Evolutionary conservation across 495 filamentous ascomycete genomes (phyloP).

Genomic region (Parathielavia appendiculata): DNA sequence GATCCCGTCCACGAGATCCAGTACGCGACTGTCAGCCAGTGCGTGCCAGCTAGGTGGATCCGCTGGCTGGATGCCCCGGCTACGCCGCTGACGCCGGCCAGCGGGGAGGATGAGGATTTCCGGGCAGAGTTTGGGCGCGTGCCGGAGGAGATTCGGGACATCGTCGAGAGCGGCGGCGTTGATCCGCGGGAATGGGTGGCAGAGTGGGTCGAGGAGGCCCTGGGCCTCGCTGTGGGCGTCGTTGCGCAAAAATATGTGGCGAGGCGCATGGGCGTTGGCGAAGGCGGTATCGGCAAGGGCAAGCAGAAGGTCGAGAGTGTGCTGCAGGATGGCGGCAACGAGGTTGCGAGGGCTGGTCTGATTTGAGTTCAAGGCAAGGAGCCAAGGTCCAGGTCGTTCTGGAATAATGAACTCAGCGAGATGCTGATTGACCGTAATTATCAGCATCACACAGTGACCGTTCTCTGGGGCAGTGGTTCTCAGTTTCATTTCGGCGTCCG

Average conservation of each 20-base stretch:
- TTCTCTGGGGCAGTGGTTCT: not conserved
- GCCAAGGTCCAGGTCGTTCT: too few species aligned
- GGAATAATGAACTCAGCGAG: not conserved
- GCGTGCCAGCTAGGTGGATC: slow-evolving; percentile 81
- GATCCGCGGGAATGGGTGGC: slow-evolving; percentile 96
- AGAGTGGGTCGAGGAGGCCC: slow-evolving; percentile 90
- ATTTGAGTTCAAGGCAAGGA: slow-evolving; percentile 21
- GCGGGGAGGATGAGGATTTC: slow-evolving; percentile 36
- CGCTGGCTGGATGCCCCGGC: slow-evolving; percentile 79
- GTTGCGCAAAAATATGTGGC: slow-evolving; percentile 97
- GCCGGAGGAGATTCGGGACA: slow-evolving; percentile 81
- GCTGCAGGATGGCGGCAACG: slow-evolving; percentile 69
- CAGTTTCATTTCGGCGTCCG: not conserved
- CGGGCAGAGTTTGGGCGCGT: slow-evolving; percentile 37
- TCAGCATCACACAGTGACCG: not conserved
- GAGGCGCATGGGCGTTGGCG: slow-evolving; percentile 89
- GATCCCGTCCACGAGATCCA: slow-evolving; percentile 90
- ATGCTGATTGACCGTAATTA: not conserved
- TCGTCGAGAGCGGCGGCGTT: slow-evolving; percentile 81
- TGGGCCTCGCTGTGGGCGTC: slow-evolving; percentile 73
- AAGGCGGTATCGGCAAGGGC: slow-evolving; percentile 73
- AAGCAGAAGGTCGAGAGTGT: slow-evolving; percentile 68
- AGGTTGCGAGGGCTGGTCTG: slow-evolving; percentile 69
- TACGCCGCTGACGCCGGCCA: slow-evolving; percentile 46
- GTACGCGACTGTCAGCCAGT: slow-evolving; percentile 77